Base-by-base conservation (phyloP, 345 rosid genomes). In the Citrus sp. region DNA sequence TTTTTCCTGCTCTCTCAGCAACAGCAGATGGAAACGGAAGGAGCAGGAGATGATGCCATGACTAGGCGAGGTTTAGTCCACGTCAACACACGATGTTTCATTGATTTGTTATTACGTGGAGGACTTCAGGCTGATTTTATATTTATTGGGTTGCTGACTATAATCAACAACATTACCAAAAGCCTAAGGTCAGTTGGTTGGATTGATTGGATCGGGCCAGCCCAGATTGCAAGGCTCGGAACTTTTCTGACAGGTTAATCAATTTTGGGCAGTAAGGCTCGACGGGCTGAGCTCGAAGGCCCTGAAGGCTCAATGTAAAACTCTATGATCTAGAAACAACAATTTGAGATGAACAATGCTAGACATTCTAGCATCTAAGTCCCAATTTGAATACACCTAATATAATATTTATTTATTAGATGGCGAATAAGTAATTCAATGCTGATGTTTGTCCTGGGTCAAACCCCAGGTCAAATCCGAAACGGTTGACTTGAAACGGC, bases 21-120 rank as follows among this genome's bases (percentile, higher is more conserved):
- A 4, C 22, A 18, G 22, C 0, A 18, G 13, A 7, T 38, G 25
- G 32, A 60, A n/a, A 40, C 5, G 25, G 46, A 38, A 22, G 18
- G 5, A 22, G 62, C 0, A 40, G 12, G 0, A 6, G 25, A 21
- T 18, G 14, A 24, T 32, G 5, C 38, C 76, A 81, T 28, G 84
- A 60, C 70, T 67, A 51, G 84, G 84, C 69, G 30, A 40, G 16
- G 34, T 82, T 82, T 70, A 40, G 74, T 82, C 82, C 85, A 75
- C 82, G 85, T 79, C 49, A 24, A 14, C 68, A 27, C 19, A 16
- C 61, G 5, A 8, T 18, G 27, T 51, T 27, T 70, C 61, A 18
- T 28, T 5, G 13, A 16, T 51, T 46, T 51, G 7, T 30, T 38
- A 71, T 54, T 28, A 19, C 62, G 62, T 71, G 74, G 74, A 28